These are phyloP conservation scores for Suhomyces canberraensis DNA, from an alignment of 805 yeast genomes.

Conservation along the genomic window DNA sequence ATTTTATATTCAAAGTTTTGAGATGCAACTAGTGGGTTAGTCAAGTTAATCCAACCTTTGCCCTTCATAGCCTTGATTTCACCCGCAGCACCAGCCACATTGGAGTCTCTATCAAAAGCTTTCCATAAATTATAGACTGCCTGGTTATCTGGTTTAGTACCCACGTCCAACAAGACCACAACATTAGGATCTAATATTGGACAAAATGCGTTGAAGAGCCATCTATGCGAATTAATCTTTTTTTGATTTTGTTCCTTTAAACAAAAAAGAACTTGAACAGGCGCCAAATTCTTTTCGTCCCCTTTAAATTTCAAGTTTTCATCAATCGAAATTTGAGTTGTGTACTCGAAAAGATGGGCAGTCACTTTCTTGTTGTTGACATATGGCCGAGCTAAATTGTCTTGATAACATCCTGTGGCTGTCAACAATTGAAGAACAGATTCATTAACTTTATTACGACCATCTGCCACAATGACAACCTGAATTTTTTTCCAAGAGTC, in stretches of 20 bases:
- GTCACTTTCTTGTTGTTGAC: constrained; percentile 90
- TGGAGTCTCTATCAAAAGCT: constrained; percentile 92
- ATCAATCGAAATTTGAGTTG: constrained; percentile 92
- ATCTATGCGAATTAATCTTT: constrained; percentile 94
- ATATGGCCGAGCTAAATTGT: constrained; percentile 91
- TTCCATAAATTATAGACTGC: constrained; percentile 96
- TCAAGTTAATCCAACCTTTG: constrained; percentile 70
- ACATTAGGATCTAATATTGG: constrained; percentile 91
- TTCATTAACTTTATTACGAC: constrained; percentile 82
- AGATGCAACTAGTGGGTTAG: constrained; percentile 92
- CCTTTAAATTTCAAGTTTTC: constrained; percentile 87
- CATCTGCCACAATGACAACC: constrained; percentile 89
- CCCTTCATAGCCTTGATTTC: constrained; percentile 96
- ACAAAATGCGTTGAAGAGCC: constrained; percentile 95
- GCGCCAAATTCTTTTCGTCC: constrained; percentile 84
- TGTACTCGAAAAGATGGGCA: constrained; percentile 93
- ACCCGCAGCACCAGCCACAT: constrained; percentile 99
- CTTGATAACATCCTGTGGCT: constrained; percentile 96
- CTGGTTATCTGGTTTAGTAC: constrained; percentile 87
- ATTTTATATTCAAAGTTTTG: constrained; percentile 96
- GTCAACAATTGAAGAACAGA: constrained; percentile 85
- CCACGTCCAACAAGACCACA: constrained; percentile 89
- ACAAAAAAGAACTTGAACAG: constrained; percentile 91
- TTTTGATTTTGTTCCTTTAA: constrained; percentile 88
- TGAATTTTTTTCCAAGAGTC: constrained; percentile 97